phyloP scores from a whole-genome alignment of 1,139 yeast genomes.

The Protomyces inundatus region DNA sequence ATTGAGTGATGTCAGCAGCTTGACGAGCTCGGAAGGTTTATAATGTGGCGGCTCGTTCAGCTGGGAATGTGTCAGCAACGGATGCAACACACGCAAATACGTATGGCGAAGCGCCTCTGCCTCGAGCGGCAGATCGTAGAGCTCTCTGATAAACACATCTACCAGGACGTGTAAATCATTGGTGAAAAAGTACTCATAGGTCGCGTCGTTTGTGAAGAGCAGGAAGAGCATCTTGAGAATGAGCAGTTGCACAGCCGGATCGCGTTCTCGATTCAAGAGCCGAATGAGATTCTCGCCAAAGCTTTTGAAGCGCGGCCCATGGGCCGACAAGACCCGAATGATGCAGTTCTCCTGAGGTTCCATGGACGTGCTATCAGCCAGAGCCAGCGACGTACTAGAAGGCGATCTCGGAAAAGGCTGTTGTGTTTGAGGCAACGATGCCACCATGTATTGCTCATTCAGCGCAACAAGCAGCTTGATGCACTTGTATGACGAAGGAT shows the following conservation, averaged over 20 bases:
- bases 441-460: constrained; percentile 80
- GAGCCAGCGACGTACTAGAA: constrained; percentile 15
- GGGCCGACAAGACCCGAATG: constrained; percentile 30
- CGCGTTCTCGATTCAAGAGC: constrained; percentile 72
- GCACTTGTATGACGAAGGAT: constrained; percentile 62
- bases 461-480: constrained; percentile 68
- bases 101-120: constrained; percentile 52
- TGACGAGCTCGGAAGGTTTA: constrained; percentile 52
- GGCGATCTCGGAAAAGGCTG: constrained; percentile 10
- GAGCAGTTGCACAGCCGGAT: constrained; percentile 66
- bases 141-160: constrained; percentile 78
- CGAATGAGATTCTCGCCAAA: constrained; percentile 55
- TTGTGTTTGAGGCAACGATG: constrained; percentile 43
- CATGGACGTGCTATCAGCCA: constrained; percentile 33
- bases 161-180: constrained; percentile 81
- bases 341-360: constrained; percentile 31
- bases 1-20: constrained; percentile 42
- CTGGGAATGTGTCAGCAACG: constrained; percentile 64
- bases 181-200: constrained; percentile 65
- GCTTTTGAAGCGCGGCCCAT: constrained; percentile 40
- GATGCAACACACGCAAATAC: constrained; percentile 68
- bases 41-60: constrained; percentile 50
- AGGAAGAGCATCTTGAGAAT: constrained; percentile 72
- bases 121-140: constrained; percentile 58
- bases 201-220: constrained; percentile 61